phyloP scores from a whole-genome alignment of 352 stramenopile genomes.

The Phytophthora brassicae region DNA sequence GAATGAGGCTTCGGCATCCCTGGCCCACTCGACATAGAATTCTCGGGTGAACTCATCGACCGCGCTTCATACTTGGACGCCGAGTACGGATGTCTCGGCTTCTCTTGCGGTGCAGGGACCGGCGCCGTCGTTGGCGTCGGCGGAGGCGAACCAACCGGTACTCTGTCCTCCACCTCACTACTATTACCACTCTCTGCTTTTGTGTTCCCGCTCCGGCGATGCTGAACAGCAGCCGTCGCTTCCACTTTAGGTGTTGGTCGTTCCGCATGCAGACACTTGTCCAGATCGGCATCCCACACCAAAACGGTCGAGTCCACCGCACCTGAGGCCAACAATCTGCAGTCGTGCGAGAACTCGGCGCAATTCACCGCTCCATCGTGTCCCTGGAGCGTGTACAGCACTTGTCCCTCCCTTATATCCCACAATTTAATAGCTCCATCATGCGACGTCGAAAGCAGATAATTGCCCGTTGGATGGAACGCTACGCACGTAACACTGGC shows the following conservation, averaged over 20 bases:
- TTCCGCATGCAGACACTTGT: conserved; percentile 72
- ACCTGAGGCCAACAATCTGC: conserved; percentile 66
- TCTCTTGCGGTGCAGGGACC: conserved; percentile 42
- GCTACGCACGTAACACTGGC: conserved; percentile 73
- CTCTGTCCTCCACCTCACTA: not conserved
- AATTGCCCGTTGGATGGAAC: conserved; percentile 92
- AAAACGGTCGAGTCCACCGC: conserved; percentile 82
- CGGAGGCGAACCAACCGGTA: conserved; percentile 26
- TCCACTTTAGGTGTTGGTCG: conserved; percentile 6
- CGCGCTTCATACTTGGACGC: conserved; percentile 40
- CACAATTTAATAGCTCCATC: conserved; percentile 91
- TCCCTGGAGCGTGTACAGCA: conserved; percentile 92
- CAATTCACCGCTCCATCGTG: conserved; percentile 76
- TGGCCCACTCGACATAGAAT: conserved; percentile 2
- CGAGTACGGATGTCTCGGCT: conserved; percentile 40
- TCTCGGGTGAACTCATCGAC: conserved; percentile 16
- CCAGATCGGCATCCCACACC: conserved; percentile 83
- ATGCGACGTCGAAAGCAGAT: conserved; percentile 87
- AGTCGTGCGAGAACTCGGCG: conserved; percentile 72
- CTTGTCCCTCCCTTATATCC: conserved; percentile 91
- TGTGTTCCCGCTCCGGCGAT: conserved; percentile 7
- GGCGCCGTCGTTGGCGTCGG: conserved; percentile 34
- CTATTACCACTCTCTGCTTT: not conserved
- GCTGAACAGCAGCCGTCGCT: conserved; percentile 1
- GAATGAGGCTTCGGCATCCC: conserved; percentile 2